These are phyloP conservation scores for Euptelea pleiosperma DNA, from an alignment of 164 flowering plant species.

Conservation along the genomic window DNA sequence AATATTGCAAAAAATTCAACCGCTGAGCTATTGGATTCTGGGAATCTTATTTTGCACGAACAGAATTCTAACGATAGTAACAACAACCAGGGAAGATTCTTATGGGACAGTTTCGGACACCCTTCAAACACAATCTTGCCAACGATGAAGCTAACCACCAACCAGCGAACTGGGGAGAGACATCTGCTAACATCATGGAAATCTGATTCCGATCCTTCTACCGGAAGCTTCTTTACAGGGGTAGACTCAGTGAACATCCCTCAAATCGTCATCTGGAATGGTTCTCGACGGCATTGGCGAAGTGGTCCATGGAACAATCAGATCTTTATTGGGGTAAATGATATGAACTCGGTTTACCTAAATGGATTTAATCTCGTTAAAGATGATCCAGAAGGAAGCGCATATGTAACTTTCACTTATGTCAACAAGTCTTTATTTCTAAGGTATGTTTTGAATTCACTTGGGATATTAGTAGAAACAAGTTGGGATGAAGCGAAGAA, in stretches of 20 bases:
- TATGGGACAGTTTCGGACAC: conserved; percentile 30
- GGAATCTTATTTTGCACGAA: conserved; percentile 14
- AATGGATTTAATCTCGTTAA: not conserved
- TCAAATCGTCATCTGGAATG: conserved; percentile 13
- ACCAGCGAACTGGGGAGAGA: conserved; percentile 1
- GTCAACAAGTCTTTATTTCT: not conserved
- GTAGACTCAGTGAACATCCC: not conserved
- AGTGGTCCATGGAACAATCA: conserved; percentile 20
- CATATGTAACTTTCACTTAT: not conserved
- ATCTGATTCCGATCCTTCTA: conserved; percentile 8
- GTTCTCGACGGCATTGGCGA: conserved; percentile 12
- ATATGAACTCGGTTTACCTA: not conserved
- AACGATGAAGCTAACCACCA: conserved; percentile 6
- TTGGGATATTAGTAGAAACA: not conserved
- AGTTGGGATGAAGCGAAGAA: not conserved
- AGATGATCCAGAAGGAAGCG: not conserved
- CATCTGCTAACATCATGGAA: conserved; percentile 13
- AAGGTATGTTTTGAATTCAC: not conserved
- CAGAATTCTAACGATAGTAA: too few species aligned
- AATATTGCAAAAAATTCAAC: not conserved
- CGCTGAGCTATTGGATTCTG: conserved; percentile 14
- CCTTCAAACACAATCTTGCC: conserved; percentile 16
- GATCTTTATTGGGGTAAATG: conserved; percentile 9
- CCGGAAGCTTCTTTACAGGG: conserved; percentile 11
- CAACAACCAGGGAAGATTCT: not conserved